A percentile compares a stretch with the other conserved stretches of the same genome.
These are phyloP conservation scores for Magnolia kwangsiensis DNA, from an alignment of 164 flowering plant species.

Conservation along the genomic window DNA sequence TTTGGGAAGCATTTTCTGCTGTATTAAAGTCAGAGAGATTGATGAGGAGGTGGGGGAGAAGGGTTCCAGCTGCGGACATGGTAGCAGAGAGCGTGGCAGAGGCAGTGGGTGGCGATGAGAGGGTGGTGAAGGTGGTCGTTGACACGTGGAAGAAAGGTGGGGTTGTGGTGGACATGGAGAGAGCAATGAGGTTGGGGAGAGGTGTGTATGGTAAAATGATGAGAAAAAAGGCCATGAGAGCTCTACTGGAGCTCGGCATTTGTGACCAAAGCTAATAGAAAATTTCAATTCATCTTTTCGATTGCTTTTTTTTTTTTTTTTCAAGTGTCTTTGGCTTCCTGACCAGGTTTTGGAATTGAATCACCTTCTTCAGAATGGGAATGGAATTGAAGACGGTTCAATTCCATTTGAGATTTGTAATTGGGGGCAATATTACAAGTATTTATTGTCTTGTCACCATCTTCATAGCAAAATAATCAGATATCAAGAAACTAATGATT, in stretches of 20 bases:
- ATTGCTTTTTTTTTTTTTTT: neutral
- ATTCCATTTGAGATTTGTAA: too few relatives aligned
- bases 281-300: neutral
- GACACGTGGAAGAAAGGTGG: constrained; percentile 18
- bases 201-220: constrained; percentile 66
- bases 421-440: too few relatives aligned
- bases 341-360: too few relatives aligned
- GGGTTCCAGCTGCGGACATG: constrained; percentile 45
- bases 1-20: constrained; percentile 52
- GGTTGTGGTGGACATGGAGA: constrained; percentile 37
- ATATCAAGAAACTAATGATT: too few relatives aligned
- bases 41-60: constrained; percentile 66
- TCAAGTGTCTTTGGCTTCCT: neutral
- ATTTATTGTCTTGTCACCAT: too few relatives aligned
- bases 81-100: constrained; percentile 66
- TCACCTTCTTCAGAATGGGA: too few relatives aligned
- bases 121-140: constrained; percentile 42
- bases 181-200: constrained; percentile 61
- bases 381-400: too few relatives aligned
- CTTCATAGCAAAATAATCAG: too few relatives aligned
- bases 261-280: constrained; percentile 15
- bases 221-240: constrained; percentile 73
- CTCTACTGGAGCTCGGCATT: constrained; percentile 44
- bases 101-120: constrained; percentile 68
- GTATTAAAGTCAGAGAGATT: constrained; percentile 48